phyloP scores from a whole-genome alignment of 192 early-diverging fungal species.

The Phlyctochytrium arcticum region DNA sequence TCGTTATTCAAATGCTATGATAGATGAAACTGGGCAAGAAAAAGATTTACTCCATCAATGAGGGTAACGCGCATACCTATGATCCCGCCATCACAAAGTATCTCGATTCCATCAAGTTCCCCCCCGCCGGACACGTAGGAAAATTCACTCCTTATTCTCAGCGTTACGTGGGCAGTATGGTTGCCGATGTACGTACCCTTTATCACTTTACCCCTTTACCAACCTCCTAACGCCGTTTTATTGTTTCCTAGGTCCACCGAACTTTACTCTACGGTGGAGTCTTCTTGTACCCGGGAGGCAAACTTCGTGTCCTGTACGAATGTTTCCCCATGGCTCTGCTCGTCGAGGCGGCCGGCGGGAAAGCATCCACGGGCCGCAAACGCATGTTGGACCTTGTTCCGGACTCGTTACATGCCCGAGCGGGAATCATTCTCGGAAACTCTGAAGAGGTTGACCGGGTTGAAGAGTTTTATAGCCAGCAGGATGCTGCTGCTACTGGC shows the following conservation, averaged over 20 bases:
- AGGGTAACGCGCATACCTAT: slow-evolving; percentile 93
- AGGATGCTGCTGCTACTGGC: slow-evolving; percentile 31
- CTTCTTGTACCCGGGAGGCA: slow-evolving; percentile 87
- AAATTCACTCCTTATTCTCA: slow-evolving; percentile 82
- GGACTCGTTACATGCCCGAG: slow-evolving; percentile 81
- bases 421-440: slow-evolving; percentile 87
- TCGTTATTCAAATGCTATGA: background rate
- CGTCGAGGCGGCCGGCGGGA: slow-evolving; percentile 94
- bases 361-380: slow-evolving; percentile 75
- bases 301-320: slow-evolving; percentile 95
- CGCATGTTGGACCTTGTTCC: slow-evolving; percentile 86
- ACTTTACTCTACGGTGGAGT: slow-evolving; percentile 88
- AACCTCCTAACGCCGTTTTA: background rate
- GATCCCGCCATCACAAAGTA: slow-evolving; percentile 83
- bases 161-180: slow-evolving; percentile 98
- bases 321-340: slow-evolving; percentile 98
- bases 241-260: slow-evolving; percentile 57
- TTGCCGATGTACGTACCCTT: slow-evolving; percentile 77
- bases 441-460: slow-evolving; percentile 85
- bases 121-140: slow-evolving; percentile 57
- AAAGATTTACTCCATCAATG: slow-evolving; percentile 99
- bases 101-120: slow-evolving; percentile 86
- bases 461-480: slow-evolving; percentile 64
- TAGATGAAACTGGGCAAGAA: slow-evolving; percentile 54
- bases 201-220: background rate